Evolutionary conservation across 371 early-diverging fungal genomes (phyloP), one percentile per base, ranked within the genome.

Genomic region (Capillidium rhysosporum): DNA sequence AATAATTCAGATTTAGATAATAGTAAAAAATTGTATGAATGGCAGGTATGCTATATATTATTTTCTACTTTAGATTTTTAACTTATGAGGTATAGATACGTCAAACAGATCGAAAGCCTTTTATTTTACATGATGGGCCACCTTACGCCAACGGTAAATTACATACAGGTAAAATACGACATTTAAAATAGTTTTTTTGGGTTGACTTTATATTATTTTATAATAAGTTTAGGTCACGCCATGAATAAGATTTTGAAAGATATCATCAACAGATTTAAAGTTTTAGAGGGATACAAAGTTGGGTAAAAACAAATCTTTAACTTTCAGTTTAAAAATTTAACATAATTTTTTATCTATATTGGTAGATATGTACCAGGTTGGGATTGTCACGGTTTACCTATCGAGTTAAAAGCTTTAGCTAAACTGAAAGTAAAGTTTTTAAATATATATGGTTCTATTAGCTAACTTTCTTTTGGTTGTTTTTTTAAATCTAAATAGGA

Each of bases 351-450:
- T 29, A 26, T 14, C 3, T n/a, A 16, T 16, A 34, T 21, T 16
- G 25, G 2, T 56, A 80, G 81, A 56, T 81, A 89, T 61, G 79
- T 84, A 9, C 95, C 95, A 57, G 97, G 97, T 46, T 96, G 90
- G 83, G 97, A 96, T 68, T 90, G 91, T 57, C 97, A 96, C 59
- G 97, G 97, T 1, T 65, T 96, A 26, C 97, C 97, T 9, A 93
- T 96, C 53, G 97, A 96, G 64, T 73, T 89, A 46, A 95, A 93
- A 64, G 89, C 89, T 1, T 63, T 88, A 30, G 76, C 76, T 14
- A 69, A 71, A 49, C 65, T 85, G 24, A 72, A 73, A 56, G 75
- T 65, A 61, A 65, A 48, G 51, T 10, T 24, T 34, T 16, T 18
- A 2, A 24, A 28, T 0, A 16, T 29, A n/a, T 31, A 28, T 29